These are phyloP conservation scores for Chlorella sorokiniana DNA, from an alignment of 139 green algal species.

Conservation along the genomic window DNA sequence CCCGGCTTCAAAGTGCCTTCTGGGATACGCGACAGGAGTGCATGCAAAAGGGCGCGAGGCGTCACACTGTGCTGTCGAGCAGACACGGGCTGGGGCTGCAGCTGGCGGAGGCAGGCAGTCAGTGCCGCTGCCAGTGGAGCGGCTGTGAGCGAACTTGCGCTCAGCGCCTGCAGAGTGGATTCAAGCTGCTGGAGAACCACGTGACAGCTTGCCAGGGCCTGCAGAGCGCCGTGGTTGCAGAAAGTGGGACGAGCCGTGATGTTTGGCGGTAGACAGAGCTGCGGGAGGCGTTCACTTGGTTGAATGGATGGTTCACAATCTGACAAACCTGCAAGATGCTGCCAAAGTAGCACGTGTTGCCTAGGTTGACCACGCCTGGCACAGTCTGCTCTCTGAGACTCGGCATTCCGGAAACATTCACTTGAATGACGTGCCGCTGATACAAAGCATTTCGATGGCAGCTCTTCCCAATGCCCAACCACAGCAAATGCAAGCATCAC, in stretches of 20 bases:
- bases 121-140: background rate
- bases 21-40: background rate
- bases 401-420: too few species aligned
- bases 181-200: slow-evolving; percentile 3
- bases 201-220: slow-evolving; percentile 34
- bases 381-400: too few species aligned
- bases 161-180: background rate
- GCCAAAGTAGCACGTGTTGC: slow-evolving; percentile 42
- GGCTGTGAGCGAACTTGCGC: too few species aligned
- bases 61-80: background rate
- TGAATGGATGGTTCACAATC: background rate
- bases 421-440: too few species aligned
- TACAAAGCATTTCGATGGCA: too few species aligned
- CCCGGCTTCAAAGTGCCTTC: background rate
- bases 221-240: background rate
- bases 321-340: slow-evolving; percentile 22
- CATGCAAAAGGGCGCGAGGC: background rate
- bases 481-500: background rate
- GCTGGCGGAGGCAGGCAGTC: background rate
- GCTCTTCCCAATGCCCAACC: too few species aligned
- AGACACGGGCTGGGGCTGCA: background rate
- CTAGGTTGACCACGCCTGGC: slow-evolving; percentile 24
- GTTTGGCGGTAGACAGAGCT: too few species aligned
- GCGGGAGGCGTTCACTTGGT: too few species aligned
- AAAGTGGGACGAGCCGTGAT: background rate